Evolutionary conservation across 108 stramenopile species (phyloP).

Genomic region (Craspedostauros australis): DNA sequence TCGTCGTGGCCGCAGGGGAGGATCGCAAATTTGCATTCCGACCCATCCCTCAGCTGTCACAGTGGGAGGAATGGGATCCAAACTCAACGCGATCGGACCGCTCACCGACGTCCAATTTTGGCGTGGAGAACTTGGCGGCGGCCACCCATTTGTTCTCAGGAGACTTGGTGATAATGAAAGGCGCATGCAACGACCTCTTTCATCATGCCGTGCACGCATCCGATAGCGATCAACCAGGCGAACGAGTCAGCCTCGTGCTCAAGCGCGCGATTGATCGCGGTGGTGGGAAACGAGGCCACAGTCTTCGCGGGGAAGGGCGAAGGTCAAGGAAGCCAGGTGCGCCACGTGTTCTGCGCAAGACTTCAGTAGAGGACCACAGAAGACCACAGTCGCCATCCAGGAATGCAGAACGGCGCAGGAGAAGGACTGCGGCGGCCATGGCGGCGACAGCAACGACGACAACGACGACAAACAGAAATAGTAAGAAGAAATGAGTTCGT

Average conservation of each 20-base stretch:
- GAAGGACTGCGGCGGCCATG: too few species aligned
- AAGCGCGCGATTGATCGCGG: slow-evolving; percentile 53
- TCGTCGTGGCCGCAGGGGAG: slow-evolving; percentile 47
- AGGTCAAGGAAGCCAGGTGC: too few species aligned
- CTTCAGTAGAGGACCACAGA: too few species aligned
- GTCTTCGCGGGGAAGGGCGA: slow-evolving; percentile 41
- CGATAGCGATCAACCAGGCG: slow-evolving; percentile 9
- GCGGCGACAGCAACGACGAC: too few species aligned
- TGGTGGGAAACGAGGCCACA: slow-evolving; percentile 48
- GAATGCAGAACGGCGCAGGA: too few species aligned
- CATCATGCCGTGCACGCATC: slow-evolving; percentile 62
- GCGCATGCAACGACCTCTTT: slow-evolving; percentile 60
- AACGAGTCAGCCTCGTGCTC: slow-evolving; percentile 55
- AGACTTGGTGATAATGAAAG: slow-evolving; percentile 62
- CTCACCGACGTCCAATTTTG: slow-evolving; percentile 13
- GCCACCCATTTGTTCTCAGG: slow-evolving; percentile 52
- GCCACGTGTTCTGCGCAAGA: too few species aligned
- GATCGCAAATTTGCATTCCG: slow-evolving; percentile 59
- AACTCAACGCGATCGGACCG: slow-evolving; percentile 1
- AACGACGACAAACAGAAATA: too few species aligned
- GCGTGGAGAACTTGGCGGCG: slow-evolving; percentile 29
- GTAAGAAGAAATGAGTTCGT: too few species aligned
- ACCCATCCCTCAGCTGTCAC: slow-evolving; percentile 45
- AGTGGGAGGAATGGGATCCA: slow-evolving; percentile 42
- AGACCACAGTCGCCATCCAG: too few species aligned